Evolutionary conservation across 2,329 filamentous ascomycete species (phyloP).

Genomic region (Chalaropsis thielavioides): DNA sequence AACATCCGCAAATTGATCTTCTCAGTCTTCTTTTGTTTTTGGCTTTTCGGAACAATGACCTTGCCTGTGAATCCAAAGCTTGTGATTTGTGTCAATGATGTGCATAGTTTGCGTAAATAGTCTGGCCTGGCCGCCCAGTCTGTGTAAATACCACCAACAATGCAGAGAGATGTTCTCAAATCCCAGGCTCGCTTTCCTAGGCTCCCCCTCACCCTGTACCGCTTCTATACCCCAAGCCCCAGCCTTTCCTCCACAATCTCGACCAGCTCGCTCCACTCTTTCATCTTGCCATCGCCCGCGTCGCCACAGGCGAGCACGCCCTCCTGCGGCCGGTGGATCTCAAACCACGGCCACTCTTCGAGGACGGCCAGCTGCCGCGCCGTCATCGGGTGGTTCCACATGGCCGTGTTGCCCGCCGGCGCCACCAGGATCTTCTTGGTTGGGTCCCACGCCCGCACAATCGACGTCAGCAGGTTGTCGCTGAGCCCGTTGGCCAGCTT

Average conservation of each 20-base stretch:
- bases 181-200: neutral
- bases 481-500: slow-evolving; percentile 67
- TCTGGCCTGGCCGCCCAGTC: no score
- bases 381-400: slow-evolving; percentile 81
- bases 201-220: neutral
- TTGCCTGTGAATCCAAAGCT: neutral
- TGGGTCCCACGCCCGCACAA: slow-evolving; percentile 79
- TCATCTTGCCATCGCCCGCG: slow-evolving; percentile 69
- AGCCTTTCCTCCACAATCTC: slow-evolving; percentile 38
- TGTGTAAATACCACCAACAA: neutral
- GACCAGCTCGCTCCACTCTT: slow-evolving; percentile 64
- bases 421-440: slow-evolving; percentile 62
- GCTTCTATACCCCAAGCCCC: neutral
- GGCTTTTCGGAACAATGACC: neutral
- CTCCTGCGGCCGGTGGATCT: slow-evolving; percentile 56
- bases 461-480: slow-evolving; percentile 59
- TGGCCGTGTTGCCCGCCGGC: slow-evolving; percentile 76
- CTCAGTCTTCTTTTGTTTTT: neutral
- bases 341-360: slow-evolving; percentile 51
- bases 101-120: no score
- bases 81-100: neutral
- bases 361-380: slow-evolving; percentile 54
- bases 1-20: slow-evolving; percentile 20
- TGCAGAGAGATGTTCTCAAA: neutral
- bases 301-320: slow-evolving; percentile 79